Evolutionary conservation across 2,329 filamentous ascomycete species (phyloP), one percentile per base, ranked within the genome.

Genomic region (Pseudovirgaria hyperparasitica): DNA sequence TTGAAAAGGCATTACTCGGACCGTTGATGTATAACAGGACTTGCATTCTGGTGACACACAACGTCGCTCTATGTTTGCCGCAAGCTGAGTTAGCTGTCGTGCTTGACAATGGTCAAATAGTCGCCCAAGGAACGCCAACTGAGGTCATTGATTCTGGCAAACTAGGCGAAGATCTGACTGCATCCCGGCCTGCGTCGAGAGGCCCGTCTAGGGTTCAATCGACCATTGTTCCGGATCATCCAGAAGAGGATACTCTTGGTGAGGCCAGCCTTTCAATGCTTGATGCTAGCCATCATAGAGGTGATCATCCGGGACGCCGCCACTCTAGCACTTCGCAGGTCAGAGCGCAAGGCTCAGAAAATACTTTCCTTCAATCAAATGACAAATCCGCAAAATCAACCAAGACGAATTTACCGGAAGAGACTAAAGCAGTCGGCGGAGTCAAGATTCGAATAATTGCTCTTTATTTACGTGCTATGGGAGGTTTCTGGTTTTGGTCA

Each of bases 1-100:
- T 96, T 57, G 80, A 79, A 48, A 80, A 93, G 54, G 92, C 86
- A 33, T 76, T 98, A 37, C 76, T 76, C 41, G 90, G 90, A 2
- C 81, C 82, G 5, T 58, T 98, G 27, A 96, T 98, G 90, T 61
- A 69, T 31, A 67, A 76, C 45, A 75, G 90, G 22, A 96, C 90
- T 16, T 96, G 90, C 52, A 82, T 98, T 28, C 66, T 98, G 22
- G 87, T 98, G 19, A 94, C 90, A 0, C 90, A 98, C 60, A 98
- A 96, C 45, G 72, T 90, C 16, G 71, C 81, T n/a, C 69, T 98
- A 11, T 90, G 84, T 40, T 73, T 85, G 6, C 84, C 86, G 5
- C 66, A 74, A 19, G 76, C 87, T 0, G 72, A 85, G 29, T 81
- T 80, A 39, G 77, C 92, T 5, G 77, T 96, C 7, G 68, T 84